phyloP scores from a whole-genome alignment of 441 rosid species.

The Cnidoscolus chayamansa region DNA sequence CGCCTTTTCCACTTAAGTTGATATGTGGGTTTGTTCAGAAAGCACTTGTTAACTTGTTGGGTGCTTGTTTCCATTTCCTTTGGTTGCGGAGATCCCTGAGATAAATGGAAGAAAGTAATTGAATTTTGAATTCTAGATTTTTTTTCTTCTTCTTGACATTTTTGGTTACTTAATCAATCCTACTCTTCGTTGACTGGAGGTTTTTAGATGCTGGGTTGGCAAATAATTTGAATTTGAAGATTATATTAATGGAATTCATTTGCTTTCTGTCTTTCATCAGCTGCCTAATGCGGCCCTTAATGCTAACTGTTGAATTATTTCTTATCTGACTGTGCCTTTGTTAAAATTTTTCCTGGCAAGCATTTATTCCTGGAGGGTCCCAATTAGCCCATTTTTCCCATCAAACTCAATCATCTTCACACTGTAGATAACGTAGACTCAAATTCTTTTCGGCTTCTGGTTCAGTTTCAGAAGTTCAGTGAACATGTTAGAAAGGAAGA shows the following conservation, averaged over 20 bases:
- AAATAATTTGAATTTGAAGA: neutral
- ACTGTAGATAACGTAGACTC: neutral
- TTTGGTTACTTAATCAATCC: no score
- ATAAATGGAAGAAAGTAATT: neutral
- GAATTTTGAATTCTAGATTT: neutral
- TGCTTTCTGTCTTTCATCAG: neutral
- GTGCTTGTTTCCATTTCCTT: neutral
- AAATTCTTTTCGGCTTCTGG: slow-evolving; percentile 7
- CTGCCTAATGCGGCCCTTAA: neutral
- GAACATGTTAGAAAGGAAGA: slow-evolving; percentile 68
- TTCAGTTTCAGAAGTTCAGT: slow-evolving; percentile 17
- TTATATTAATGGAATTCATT: neutral
- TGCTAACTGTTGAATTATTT: neutral
- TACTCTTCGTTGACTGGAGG: neutral
- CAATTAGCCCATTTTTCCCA: neutral
- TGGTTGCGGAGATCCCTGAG: neutral
- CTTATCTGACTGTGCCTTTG: neutral
- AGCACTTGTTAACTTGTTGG: neutral
- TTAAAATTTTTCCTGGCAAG: slow-evolving; percentile 7
- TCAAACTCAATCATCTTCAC: neutral
- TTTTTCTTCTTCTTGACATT: no score
- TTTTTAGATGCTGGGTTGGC: neutral
- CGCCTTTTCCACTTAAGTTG: neutral
- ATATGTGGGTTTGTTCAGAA: no score
- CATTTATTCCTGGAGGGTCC: neutral